Evolutionary conservation across 768 basidiomycete genomes (phyloP).

Genomic region (Tricholoma sp.): DNA sequence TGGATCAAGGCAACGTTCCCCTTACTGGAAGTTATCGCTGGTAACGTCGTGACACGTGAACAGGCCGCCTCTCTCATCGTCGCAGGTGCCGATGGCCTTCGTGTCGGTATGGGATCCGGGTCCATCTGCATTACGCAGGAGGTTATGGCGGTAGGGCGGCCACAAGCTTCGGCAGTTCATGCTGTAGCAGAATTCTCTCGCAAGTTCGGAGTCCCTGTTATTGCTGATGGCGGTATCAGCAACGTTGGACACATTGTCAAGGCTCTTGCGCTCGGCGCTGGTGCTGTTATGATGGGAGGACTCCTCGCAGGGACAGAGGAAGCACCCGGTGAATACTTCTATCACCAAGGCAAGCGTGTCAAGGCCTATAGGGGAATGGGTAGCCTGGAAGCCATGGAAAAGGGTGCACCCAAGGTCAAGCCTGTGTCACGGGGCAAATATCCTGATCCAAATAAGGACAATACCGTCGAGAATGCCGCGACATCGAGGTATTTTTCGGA

Average conservation of each 20-base stretch:
- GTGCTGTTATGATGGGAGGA: slow-evolving; percentile 99
- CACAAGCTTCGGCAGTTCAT: slow-evolving; percentile 98
- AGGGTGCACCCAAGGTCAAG: slow-evolving; percentile 45
- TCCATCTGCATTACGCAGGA: slow-evolving; percentile 99
- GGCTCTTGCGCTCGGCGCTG: slow-evolving; percentile 88
- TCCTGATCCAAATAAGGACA: slow-evolving; percentile 40
- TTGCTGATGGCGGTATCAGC: slow-evolving; percentile 92
- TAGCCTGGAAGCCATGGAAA: slow-evolving; percentile 89
- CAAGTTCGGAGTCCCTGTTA: slow-evolving; percentile 93
- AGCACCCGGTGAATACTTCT: slow-evolving; percentile 98
- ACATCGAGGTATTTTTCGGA: slow-evolving; percentile 96
- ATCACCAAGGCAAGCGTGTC: slow-evolving; percentile 97
- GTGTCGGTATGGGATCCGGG: slow-evolving; percentile 96
- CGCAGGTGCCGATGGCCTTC: slow-evolving; percentile 93
- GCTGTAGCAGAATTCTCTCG: slow-evolving; percentile 90
- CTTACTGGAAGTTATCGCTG: slow-evolving; percentile 87
- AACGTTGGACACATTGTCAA: slow-evolving; percentile 99
- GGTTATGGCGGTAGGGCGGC: slow-evolving; percentile 97
- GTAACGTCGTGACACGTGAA: slow-evolving; percentile 97
- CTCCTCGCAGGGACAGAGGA: slow-evolving; percentile 94
- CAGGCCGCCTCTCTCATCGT: slow-evolving; percentile 92
- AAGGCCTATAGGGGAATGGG: slow-evolving; percentile 99
- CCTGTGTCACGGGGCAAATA: slow-evolving; percentile 37
- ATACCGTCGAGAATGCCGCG: slow-evolving; percentile 81
- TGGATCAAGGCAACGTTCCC: slow-evolving; percentile 91